Conservation (phyloP, 768 basidiomycete genomes). For the Boletus edulis region DNA sequence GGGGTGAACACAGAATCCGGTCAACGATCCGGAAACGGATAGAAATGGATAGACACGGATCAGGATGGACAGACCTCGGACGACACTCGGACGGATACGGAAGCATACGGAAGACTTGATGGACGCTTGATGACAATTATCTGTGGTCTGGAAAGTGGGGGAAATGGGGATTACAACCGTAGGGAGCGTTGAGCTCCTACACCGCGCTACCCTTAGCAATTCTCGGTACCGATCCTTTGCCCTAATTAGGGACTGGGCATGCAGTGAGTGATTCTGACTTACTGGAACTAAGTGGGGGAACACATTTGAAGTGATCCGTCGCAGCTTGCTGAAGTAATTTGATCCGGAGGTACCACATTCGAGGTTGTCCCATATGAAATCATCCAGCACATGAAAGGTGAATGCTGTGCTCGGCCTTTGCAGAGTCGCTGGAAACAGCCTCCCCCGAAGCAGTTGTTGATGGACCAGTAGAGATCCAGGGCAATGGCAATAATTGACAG, state of each 20-base stretch:
- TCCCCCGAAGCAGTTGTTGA: background rate
- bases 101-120: too few relatives aligned
- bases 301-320: background rate
- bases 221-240: constrained; percentile 18
- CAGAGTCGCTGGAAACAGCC: background rate
- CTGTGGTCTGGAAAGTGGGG: too few relatives aligned
- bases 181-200: too few relatives aligned
- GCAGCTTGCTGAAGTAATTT: constrained; percentile 5
- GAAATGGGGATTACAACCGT: too few relatives aligned
- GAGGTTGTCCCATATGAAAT: constrained; percentile 17
- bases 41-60: too few relatives aligned
- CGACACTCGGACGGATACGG: too few relatives aligned
- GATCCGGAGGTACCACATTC: constrained; percentile 8
- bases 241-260: too few relatives aligned
- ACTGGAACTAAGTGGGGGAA: constrained; percentile 5
- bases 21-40: too few relatives aligned
- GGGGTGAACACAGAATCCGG: too few relatives aligned
- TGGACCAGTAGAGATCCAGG: background rate
- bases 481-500: background rate
- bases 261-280: background rate
- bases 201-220: constrained; percentile 10
- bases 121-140: too few relatives aligned
- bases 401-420: background rate
- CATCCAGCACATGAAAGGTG: constrained; percentile 20
- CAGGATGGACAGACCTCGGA: too few relatives aligned